Conservation (phyloP, 441 rosid genomes). For the Adansonia grandidieri region DNA sequence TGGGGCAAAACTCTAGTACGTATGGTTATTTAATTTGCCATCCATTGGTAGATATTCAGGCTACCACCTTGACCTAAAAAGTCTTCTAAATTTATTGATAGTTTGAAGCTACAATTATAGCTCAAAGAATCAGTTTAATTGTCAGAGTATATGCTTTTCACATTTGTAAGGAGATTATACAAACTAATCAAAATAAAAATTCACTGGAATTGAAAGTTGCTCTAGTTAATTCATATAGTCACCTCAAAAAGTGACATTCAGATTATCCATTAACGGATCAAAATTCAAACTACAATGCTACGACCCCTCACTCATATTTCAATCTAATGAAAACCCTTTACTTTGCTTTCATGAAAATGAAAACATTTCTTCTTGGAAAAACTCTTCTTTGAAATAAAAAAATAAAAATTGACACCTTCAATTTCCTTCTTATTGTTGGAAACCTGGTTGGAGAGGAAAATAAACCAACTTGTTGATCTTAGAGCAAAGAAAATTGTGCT, state of each 20-base stretch:
- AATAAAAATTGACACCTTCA: neutral
- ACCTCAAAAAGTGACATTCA: no score
- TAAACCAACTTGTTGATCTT: neutral
- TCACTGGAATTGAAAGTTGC: neutral
- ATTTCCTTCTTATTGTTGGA: neutral
- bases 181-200: neutral
- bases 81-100: neutral
- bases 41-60: neutral
- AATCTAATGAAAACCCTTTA: no score
- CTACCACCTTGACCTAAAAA: neutral
- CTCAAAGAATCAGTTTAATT: neutral
- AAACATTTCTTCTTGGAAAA: neutral
- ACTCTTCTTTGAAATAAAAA: neutral
- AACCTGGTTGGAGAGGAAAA: neutral
- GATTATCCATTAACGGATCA: no score
- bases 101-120: conserved; percentile 1
- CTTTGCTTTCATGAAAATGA: neutral
- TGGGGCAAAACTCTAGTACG: neutral
- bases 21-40: neutral
- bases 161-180: neutral
- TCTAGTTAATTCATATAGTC: neutral
- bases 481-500: neutral
- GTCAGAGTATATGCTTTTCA: neutral
- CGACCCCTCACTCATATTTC: no score
- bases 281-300: no score